phyloP scores from a whole-genome alignment of 2,329 filamentous ascomycete species.

The Diaporthe citriasiana region DNA sequence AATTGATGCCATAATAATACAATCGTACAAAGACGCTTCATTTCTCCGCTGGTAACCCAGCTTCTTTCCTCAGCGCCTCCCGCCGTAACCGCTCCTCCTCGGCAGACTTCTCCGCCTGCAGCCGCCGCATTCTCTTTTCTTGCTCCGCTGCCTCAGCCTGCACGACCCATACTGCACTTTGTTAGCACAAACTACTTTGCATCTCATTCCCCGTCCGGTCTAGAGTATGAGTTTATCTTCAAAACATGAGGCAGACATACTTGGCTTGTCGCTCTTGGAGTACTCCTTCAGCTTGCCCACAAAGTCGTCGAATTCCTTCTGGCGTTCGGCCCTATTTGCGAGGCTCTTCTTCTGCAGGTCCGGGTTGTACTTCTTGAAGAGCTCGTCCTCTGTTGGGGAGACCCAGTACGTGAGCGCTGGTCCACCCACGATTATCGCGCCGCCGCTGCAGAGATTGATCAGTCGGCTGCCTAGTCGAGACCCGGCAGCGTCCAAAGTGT shows the following conservation, averaged over 20 bases:
- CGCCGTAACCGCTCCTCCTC: conserved; percentile 59
- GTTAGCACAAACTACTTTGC: conserved; percentile 39
- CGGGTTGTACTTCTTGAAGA: conserved; percentile 93
- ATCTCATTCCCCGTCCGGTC: no score
- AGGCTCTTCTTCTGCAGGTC: conserved; percentile 91
- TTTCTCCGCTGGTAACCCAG: conserved; percentile 57
- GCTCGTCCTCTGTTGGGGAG: conserved; percentile 88
- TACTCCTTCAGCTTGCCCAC: conserved; percentile 87
- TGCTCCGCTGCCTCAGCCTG: conserved; percentile 63
- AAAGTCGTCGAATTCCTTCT: conserved; percentile 92
- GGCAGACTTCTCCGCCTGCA: conserved; percentile 54
- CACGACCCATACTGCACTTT: conserved; percentile 63
- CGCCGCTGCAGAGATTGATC: conserved; percentile 68
- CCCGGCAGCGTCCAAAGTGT: conserved; percentile 13
- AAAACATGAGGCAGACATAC: conserved; percentile 66
- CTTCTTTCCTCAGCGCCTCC: conserved; percentile 65
- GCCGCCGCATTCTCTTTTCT: conserved; percentile 55
- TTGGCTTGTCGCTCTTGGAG: conserved; percentile 91
- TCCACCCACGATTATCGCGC: conserved; percentile 81
- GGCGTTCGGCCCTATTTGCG: conserved; percentile 80
- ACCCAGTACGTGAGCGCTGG: conserved; percentile 86
- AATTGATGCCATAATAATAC: conserved; percentile 20
- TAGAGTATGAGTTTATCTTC: background rate
- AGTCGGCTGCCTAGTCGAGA: conserved; percentile 41
- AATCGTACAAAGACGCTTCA: conserved; percentile 35